Conservation (phyloP, 495 filamentous ascomycete species). For the Delitschia confertaspora region DNA sequence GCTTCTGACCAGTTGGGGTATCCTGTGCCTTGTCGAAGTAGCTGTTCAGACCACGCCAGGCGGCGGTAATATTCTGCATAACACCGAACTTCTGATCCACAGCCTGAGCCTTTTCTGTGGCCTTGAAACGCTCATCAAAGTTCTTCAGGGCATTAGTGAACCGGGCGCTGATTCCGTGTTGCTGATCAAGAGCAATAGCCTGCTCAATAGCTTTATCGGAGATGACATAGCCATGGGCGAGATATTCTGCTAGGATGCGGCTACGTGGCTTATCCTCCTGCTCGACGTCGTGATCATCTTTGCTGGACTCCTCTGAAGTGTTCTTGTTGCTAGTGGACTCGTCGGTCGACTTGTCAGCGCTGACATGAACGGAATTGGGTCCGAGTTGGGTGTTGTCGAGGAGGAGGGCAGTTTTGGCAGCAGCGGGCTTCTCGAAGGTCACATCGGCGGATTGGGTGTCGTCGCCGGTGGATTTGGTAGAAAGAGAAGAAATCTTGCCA, state of each 20-base stretch:
- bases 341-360: conserved; percentile 53
- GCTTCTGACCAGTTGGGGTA: conserved; percentile 75
- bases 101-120: conserved; percentile 67
- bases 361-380: conserved; percentile 67
- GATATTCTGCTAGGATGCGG: conserved; percentile 89
- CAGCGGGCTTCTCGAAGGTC: conserved; percentile 91
- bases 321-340: conserved; percentile 47
- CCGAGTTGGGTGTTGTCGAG: conserved; percentile 93
- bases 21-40: conserved; percentile 90
- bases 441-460: conserved; percentile 73
- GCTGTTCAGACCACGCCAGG: conserved; percentile 58
- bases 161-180: conserved; percentile 71
- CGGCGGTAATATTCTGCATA: conserved; percentile 56
- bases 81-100: conserved; percentile 73
- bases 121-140: conserved; percentile 65
- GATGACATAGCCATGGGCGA: conserved; percentile 85
- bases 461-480: conserved; percentile 57
- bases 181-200: conserved; percentile 80
- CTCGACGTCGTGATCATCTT: conserved; percentile 55
- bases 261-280: conserved; percentile 93
- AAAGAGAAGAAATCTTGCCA: conserved; percentile 80
- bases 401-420: conserved; percentile 90
- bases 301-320: conserved; percentile 29
- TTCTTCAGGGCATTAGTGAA: conserved; percentile 65
- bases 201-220: conserved; percentile 75